A percentile compares a stretch with the other conserved stretches of the same genome.
These are phyloP conservation scores for Kwoniella dejecticola DNA, from an alignment of 768 basidiomycete genomes.

Conservation along the genomic window DNA sequence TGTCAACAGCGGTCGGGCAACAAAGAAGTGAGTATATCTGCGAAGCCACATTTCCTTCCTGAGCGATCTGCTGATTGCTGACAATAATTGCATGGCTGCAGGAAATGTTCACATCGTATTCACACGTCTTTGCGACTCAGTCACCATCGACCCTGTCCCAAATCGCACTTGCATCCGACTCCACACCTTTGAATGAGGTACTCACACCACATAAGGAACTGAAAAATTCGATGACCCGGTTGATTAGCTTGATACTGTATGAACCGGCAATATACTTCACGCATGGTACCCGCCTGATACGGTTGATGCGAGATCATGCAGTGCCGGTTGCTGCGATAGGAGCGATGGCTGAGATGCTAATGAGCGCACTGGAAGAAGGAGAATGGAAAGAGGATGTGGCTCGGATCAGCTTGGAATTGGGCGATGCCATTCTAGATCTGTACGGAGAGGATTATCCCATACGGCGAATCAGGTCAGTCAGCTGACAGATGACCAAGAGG, in stretches of 20 bases:
- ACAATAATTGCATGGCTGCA: constrained; percentile 15
- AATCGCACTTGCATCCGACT: background rate
- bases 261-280: constrained; percentile 2
- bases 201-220: background rate
- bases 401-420: constrained; percentile 17
- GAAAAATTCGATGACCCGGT: background rate
- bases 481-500: constrained; percentile 44
- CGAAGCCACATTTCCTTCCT: constrained; percentile 31
- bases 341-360: constrained; percentile 47
- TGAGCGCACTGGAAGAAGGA: constrained; percentile 28
- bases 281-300: background rate
- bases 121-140: constrained; percentile 24
- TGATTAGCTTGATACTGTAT: constrained; percentile 8
- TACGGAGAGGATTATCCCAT: constrained; percentile 33
- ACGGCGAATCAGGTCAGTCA: constrained; percentile 55
- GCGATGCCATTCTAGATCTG: constrained; percentile 18
- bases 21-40: constrained; percentile 62
- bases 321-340: constrained; percentile 20
- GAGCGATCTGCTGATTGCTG: constrained; percentile 2
- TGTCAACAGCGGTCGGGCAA: constrained; percentile 78
- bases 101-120: constrained; percentile 24
- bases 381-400: constrained; percentile 29
- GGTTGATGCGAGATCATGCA: background rate
- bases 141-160: background rate
- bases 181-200: constrained; percentile 1